These are phyloP conservation scores for Geotrichum phurueaensis DNA, from an alignment of 1,139 yeast genomes.

Conservation along the genomic window DNA sequence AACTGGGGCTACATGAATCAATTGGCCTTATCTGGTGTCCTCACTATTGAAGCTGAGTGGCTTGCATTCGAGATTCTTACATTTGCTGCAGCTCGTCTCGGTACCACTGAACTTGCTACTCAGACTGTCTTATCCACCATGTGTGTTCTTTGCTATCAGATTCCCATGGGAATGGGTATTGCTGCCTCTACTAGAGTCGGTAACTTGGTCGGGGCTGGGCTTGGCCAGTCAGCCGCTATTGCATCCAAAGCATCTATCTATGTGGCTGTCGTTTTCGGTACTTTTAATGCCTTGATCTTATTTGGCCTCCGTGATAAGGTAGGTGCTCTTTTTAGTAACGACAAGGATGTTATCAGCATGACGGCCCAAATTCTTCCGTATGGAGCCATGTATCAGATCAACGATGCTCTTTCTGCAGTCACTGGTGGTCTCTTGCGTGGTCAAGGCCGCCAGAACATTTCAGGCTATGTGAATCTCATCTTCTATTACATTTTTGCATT, in stretches of 20 bases:
- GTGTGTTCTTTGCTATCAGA: slow-evolving; percentile 73
- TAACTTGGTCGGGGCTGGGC: slow-evolving; percentile 74
- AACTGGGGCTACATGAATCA: slow-evolving; percentile 61
- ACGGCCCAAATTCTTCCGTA: slow-evolving; percentile 57
- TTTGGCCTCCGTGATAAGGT: slow-evolving; percentile 47
- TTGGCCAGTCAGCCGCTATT: slow-evolving; percentile 52
- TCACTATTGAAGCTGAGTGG: slow-evolving; percentile 83
- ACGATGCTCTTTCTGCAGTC: slow-evolving; percentile 78
- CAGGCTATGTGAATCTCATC: slow-evolving; percentile 68
- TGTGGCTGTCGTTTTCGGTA: slow-evolving; percentile 52
- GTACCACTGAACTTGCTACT: slow-evolving; percentile 76
- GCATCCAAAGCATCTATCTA: slow-evolving; percentile 59
- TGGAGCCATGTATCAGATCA: slow-evolving; percentile 64
- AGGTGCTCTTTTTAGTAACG: slow-evolving; percentile 63
- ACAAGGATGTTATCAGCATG: slow-evolving; percentile 50
- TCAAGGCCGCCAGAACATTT: slow-evolving; percentile 76
- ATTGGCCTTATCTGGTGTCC: slow-evolving; percentile 72
- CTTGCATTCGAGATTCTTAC: slow-evolving; percentile 79
- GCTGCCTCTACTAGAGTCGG: slow-evolving; percentile 85
- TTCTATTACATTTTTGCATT: slow-evolving; percentile 65
- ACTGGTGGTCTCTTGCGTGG: slow-evolving; percentile 81
- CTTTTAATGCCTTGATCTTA: slow-evolving; percentile 48
- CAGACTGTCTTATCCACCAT: slow-evolving; percentile 80
- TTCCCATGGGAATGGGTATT: slow-evolving; percentile 82
- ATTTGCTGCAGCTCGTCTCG: slow-evolving; percentile 63